Base-by-base conservation (phyloP, 768 basidiomycete species). In the Leccinum incarnatum region DNA sequence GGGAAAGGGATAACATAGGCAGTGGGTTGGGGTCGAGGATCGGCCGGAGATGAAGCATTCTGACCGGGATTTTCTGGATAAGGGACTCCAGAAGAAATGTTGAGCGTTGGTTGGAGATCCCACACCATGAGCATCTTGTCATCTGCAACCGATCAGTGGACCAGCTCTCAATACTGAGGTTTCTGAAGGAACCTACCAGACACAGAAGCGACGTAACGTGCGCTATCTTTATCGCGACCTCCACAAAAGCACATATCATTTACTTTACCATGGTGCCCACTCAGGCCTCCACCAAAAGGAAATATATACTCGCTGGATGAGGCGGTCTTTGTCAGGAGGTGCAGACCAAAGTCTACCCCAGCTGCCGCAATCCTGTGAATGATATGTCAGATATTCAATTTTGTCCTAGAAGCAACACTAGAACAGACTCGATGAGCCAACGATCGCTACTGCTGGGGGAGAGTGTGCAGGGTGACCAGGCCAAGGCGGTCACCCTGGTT, bases 101-200 rank as follows among this genome's bases (percentile, higher is more conserved):
- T 73, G 49, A 79, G 55, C 36, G 76, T 68, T 0, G 91, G 90
- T 65, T 81, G 76, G n/a, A 93, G 79, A 72, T 93, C 90, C 91
- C 91, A 93, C 7, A 93, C 84, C 84, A 91, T 88, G 40, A 91
- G 80, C 81, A 88, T 87, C 69, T 84, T 89, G 74, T 93, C 91
- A 64, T 91, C 90, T 90, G 61, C 6, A 45, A 34, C 50, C 37
- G 15, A 45, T 61, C 48, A 62, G 56, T 25, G 53, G 36, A 27
- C 25, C 2, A 59, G 27, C 30, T 12, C 23, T 29, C 49, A 25
- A 55, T 30, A 45, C 42, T 11, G 5, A 12, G 10, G 19, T 11
- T 12, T 34, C 17, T 25, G 1, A 30, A 21, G 12, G 45, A 15
- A 53, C 74, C 57, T 66, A 85, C 91, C 90, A 56, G 91, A 90